Percentiles rank a stretch among this genome's conserved stretches.
phyloP scores from a whole-genome alignment of 2,329 filamentous ascomycete species.

The Alternaria panax region DNA sequence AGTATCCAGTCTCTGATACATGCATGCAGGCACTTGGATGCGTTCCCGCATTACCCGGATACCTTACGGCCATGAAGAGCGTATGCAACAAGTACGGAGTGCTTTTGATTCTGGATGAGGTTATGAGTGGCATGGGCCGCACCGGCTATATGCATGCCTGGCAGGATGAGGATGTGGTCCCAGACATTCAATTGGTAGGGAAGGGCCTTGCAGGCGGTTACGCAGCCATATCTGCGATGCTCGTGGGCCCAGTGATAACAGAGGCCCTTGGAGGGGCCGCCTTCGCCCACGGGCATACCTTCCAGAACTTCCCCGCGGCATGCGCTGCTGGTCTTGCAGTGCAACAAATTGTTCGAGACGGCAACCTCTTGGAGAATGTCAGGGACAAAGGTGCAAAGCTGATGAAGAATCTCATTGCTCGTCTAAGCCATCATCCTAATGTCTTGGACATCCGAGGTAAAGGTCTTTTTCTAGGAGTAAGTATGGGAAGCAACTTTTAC shows the following conservation, averaged over 20 bases:
- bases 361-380: constrained; percentile 67
- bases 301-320: constrained; percentile 66
- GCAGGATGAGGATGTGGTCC: constrained; percentile 64
- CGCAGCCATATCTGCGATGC: constrained; percentile 66
- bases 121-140: constrained; percentile 74
- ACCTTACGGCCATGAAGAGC: constrained; percentile 71
- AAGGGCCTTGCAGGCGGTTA: constrained; percentile 73
- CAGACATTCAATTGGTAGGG: constrained; percentile 71
- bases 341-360: constrained; percentile 64
- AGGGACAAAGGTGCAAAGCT: constrained; percentile 61
- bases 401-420: constrained; percentile 53
- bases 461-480: constrained; percentile 65
- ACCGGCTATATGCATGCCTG: constrained; percentile 68
- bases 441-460: constrained; percentile 69
- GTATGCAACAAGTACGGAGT: constrained; percentile 76
- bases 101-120: constrained; percentile 79
- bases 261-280: constrained; percentile 56
- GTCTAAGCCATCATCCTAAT: constrained; percentile 55
- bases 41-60: constrained; percentile 70
- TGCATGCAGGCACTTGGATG: constrained; percentile 68
- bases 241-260: constrained; percentile 63
- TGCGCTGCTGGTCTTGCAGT: constrained; percentile 70
- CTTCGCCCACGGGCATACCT: constrained; percentile 69
- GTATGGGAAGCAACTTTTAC: constrained; percentile 34
- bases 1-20: background rate